Evolutionary conservation across 805 yeast genomes (phyloP).

Genomic region (Pichia heedii): DNA sequence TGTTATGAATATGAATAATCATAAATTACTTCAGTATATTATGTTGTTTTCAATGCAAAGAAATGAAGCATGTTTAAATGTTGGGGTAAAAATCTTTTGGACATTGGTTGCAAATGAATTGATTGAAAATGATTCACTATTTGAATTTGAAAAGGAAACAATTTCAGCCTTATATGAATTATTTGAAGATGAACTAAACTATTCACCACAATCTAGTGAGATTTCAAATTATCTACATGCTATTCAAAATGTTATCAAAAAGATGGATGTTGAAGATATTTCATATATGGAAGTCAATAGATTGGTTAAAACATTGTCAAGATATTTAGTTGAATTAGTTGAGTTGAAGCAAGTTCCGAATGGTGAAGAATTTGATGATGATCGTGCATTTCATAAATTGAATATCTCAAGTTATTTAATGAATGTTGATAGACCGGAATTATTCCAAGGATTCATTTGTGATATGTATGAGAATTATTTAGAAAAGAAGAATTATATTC

Average conservation of each 20-base stretch:
- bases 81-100: conserved; percentile 64
- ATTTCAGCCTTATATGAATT: conserved; percentile 56
- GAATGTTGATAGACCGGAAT: conserved; percentile 70
- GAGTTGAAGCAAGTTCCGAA: conserved; percentile 68
- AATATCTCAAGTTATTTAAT: conserved; percentile 68
- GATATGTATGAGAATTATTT: conserved; percentile 62
- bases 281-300: conserved; percentile 42
- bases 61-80: conserved; percentile 48
- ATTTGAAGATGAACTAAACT: conserved; percentile 42
- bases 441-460: conserved; percentile 69
- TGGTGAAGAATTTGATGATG: conserved; percentile 80
- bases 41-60: conserved; percentile 62
- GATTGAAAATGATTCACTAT: conserved; percentile 44
- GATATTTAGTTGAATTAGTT: conserved; percentile 54
- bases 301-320: conserved; percentile 46
- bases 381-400: conserved; percentile 70
- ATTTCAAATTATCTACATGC: conserved; percentile 44
- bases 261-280: conserved; percentile 56
- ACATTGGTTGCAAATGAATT: conserved; percentile 61
- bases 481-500: conserved; percentile 53
- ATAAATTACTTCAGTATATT: conserved; percentile 53
- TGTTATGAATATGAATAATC: conserved; percentile 45
- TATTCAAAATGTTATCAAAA: conserved; percentile 36
- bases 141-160: conserved; percentile 55
- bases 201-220: conserved; percentile 47